Evolutionary conservation across 441 rosid species (phyloP), one percentile per base, ranked within the genome.

Genomic region (Capsella rubella): DNA sequence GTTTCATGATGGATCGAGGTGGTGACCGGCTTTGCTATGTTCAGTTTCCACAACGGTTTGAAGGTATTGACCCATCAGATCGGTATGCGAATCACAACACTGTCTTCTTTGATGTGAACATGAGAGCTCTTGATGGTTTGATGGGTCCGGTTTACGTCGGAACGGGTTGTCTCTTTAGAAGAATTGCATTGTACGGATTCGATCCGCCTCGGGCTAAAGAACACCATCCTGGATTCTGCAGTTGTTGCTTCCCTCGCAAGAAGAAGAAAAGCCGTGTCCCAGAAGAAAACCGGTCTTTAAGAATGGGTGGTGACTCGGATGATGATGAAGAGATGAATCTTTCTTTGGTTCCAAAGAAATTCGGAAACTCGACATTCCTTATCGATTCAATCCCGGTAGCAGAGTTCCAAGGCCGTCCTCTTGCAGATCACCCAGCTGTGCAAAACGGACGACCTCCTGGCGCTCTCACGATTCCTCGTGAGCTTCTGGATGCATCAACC

Each of bases 1-100:
- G 97, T 78, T 92, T 92, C 84, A 92, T 92, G 97, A 90, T 92
- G 97, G 97, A 92, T 76, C 71, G 95, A 78, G 97, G 97, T 40
- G 97, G 97, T 39, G 97, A 92, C 62, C 83, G 97, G 29, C 50
- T 92, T 69, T 92, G 97, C 84, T 92, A 92, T 55, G 90, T 92
- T 55, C 97, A 92, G 88, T 92, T 92, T 75, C 97, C 97, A 18
- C 97, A 92, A 72, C 81, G 97, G 69, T 92, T 92, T 53, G 97
- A 92, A 86, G 97, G 96, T 65, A 92, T 92, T 42, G 97, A 92
- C 73, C 97, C 97, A 4, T 92, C 97, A 4, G 97, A 92, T 84
- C 87, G 97, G 56, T 92, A 92, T 79, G 97, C 97, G 1, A 92
- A 92, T 79, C 87, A 89, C 82, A 92, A 92, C 80, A 92, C 96